These are phyloP conservation scores for Pythium aphanidermatum DNA, from an alignment of 352 stramenopile species.

Conservation along the genomic window DNA sequence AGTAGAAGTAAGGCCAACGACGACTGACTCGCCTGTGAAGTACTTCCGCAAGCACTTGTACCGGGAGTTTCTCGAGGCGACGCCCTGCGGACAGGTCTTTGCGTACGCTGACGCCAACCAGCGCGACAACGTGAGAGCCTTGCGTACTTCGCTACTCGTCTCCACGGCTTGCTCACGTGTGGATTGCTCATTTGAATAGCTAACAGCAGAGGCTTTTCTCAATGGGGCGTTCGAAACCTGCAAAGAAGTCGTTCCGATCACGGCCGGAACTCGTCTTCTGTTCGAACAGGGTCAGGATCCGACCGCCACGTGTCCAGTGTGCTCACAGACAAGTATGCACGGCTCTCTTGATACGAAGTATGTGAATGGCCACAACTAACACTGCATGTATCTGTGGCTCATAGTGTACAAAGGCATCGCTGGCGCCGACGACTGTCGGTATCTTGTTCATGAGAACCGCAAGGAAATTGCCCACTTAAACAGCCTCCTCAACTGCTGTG, in stretches of 20 bases:
- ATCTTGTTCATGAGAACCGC: conserved; percentile 48
- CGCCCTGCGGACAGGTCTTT: conserved; percentile 48
- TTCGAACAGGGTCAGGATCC: conserved; percentile 75
- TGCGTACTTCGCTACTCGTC: not conserved
- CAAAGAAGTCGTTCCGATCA: conserved; percentile 49
- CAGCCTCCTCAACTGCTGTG: conserved; percentile 57
- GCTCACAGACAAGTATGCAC: conserved; percentile 51
- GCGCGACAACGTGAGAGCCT: conserved; percentile 53
- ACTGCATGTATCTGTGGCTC: not conserved
- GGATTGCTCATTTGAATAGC: conserved; percentile 18
- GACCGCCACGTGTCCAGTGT: conserved; percentile 56
- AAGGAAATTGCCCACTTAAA: conserved; percentile 53
- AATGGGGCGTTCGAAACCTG: conserved; percentile 44
- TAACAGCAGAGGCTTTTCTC: conserved; percentile 64
- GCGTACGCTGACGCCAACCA: conserved; percentile 70
- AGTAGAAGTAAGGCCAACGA: too few relatives aligned
- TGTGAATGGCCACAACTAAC: too few relatives aligned
- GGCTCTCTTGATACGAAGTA: too few relatives aligned
- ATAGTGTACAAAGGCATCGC: conserved; percentile 64
- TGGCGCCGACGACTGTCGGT: conserved; percentile 49
- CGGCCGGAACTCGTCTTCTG: conserved; percentile 42
- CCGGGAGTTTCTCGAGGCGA: conserved; percentile 42
- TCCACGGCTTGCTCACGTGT: too few relatives aligned
- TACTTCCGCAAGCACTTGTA: conserved; percentile 73
- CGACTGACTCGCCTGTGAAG: too few relatives aligned